Evolutionary conservation across 2,329 filamentous ascomycete species (phyloP), one percentile per base, ranked within the genome.

Genomic region (Hyphodiscus sp.): DNA sequence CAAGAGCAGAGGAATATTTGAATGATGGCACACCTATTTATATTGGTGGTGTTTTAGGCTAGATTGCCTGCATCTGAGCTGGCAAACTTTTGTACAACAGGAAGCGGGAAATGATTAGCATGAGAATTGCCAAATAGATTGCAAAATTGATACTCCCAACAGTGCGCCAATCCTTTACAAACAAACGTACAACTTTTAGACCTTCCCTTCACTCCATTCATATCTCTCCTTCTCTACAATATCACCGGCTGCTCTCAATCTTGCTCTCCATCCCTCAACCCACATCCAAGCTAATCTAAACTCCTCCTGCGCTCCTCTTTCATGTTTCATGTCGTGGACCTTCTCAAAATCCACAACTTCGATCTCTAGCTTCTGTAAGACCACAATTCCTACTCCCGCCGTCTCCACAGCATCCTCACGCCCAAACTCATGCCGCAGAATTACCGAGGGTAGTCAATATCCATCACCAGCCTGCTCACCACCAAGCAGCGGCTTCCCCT

Each of bases 251-350:
- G 29, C 48, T 26, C 54, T 54, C 41, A 63, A 30, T 30, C 58
- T 52, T 10, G 56, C 54, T 20, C 57, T 54, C 56, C 59, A 61
- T 11, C 59, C 61, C 47, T 59, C 56, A 16, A 60, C 53, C 58
- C 57, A 64, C 26, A 61, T 18, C 53, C 51, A 59, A 1, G 62
- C 58, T 26, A 56, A 8, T 23, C 50, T 52, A 23, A 49, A 58
- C 4, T 58, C 55, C 13, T 38, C 47, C 3, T 48, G 51, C 3
- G n/a, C 41, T 2, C 47, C 53, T 18, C 42, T 44, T 20, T 47
- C 29, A n/a, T 45, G 45, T 41, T 45, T 20, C 20, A 45, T 50
- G 41, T 30, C 53, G 50, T 48, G 29, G 47, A 41, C 26, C 1
- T 20, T 53, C 41, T 26, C 29, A 33, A 33, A 7, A 30, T 47